phyloP scores from a whole-genome alignment of 176 grass and related monocot genomes.

The Thinopyrum elongatum region DNA sequence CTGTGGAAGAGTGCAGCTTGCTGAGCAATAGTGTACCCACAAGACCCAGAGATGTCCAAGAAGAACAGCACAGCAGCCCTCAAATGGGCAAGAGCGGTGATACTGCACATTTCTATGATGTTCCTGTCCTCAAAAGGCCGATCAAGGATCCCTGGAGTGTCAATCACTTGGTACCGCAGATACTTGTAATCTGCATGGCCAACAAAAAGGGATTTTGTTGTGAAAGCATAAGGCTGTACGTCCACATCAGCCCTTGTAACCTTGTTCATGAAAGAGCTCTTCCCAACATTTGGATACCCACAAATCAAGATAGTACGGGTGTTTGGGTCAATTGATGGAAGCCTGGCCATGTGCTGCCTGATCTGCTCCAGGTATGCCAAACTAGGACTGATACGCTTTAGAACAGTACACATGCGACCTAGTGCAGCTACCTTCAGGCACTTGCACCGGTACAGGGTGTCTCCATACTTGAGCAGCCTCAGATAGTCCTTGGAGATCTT shows the following conservation, averaged over 20 bases:
- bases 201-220: constrained; percentile 56
- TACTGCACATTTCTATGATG: constrained; percentile 62
- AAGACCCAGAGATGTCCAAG: constrained; percentile 77
- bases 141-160: constrained; percentile 85
- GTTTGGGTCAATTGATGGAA: constrained; percentile 73
- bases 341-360: constrained; percentile 70
- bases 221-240: constrained; percentile 65
- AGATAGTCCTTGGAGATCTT: constrained; percentile 76
- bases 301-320: constrained; percentile 63
- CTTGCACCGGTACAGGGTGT: constrained; percentile 69
- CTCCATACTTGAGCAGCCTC: constrained; percentile 71
- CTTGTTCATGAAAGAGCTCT: constrained; percentile 81
- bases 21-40: constrained; percentile 72
- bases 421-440: constrained; percentile 67
- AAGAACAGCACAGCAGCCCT: constrained; percentile 62
- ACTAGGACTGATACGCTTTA: constrained; percentile 68
- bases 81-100: constrained; percentile 56
- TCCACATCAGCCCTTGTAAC: constrained; percentile 78
- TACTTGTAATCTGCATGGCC: constrained; percentile 90
- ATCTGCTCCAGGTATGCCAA: constrained; percentile 82
- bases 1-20: constrained; percentile 82
- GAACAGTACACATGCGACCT: constrained; percentile 68
- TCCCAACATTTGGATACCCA: constrained; percentile 59
- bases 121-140: constrained; percentile 60
- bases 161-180: constrained; percentile 76